Percentiles rank a stretch among this genome's conserved stretches.
phyloP scores from a whole-genome alignment of 2,329 filamentous ascomycete genomes.

The Pseudocercospora musae region DNA sequence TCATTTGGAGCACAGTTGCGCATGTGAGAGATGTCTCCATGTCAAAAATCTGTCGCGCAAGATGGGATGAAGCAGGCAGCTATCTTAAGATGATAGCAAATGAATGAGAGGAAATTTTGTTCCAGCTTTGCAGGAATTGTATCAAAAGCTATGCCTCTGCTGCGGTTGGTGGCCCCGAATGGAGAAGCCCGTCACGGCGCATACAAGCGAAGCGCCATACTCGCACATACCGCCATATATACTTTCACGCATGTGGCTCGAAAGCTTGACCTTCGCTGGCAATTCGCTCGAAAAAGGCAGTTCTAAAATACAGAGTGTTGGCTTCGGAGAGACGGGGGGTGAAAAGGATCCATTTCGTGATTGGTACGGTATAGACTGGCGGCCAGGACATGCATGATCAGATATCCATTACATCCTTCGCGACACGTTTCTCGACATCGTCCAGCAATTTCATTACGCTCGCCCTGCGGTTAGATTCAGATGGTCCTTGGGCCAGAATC shows the following conservation, averaged over 20 bases:
- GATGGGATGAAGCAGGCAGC: not conserved
- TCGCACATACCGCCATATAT: not conserved
- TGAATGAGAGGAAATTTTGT: not conserved
- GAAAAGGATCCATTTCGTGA: not conserved
- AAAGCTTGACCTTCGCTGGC: not conserved
- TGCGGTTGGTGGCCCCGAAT: not conserved
- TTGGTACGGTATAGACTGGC: not conserved
- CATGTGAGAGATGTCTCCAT: no score
- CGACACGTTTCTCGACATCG: constrained; percentile 24
- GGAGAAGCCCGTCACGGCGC: not conserved
- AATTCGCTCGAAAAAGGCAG: not conserved
- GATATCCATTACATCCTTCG: constrained; percentile 23
- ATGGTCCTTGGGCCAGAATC: constrained; percentile 21
- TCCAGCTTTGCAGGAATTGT: not conserved
- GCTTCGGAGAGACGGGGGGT: not conserved
- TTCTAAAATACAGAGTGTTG: not conserved
- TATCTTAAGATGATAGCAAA: not conserved
- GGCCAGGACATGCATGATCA: not conserved
- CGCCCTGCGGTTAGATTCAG: constrained; percentile 15
- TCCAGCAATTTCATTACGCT: constrained; percentile 25
- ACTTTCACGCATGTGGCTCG: not conserved
- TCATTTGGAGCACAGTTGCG: no score
- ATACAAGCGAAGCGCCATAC: not conserved
- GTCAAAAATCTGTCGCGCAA: not conserved
- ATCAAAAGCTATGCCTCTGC: not conserved